Base-by-base conservation (phyloP, 106 monocot species). In the Dioscorea dumetorum region DNA sequence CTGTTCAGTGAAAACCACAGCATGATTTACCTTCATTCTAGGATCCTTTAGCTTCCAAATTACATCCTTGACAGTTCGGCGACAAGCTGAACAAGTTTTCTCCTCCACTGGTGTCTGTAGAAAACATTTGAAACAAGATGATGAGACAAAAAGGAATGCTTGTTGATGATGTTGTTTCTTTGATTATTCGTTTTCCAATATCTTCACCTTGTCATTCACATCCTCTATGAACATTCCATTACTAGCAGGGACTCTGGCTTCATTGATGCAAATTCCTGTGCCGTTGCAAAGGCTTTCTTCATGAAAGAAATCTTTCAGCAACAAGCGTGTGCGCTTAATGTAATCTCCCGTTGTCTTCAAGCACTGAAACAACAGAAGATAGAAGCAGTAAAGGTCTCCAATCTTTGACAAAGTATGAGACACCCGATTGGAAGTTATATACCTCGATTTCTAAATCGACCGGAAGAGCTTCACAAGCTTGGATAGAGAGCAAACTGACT, bases 281-380 rank as follows among this genome's bases (percentile, higher is more conserved):
- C 54, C 15, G 10, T 56, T 56, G 54, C 54, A 56, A 56, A 56
- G 54, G 54, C 19, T 56, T 56, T 56, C 54, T 56, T 56, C 54
- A 56, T 56, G 54, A 19, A 56, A 56, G 19, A 56, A 19, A 4
- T 56, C 54, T 56, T 56, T 56, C 19, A 56, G 19, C 4, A 19
- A 5, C n/a, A 19, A 18, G 16, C 19, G 16, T 4, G 54, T 56
- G n/a, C 19, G 54, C 16, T 56, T 2, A 16, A 56, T 18, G 54
- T 56, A 56, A 2, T 18, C 19, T 19, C 19, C 54, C 15, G 54
- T 13, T 19, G 19, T 56, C 54, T 56, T 56, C 19, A 56, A 56
- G 5, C 54, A 56, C 54, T 56, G 54, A 16, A 56, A 19, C 16
- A 19, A 56, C 15, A 56, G 54, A 16, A 56, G 54, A 56, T 13